Base-by-base conservation (phyloP, 2,329 filamentous ascomycete genomes). In the Helminthosporium solani region DNA sequence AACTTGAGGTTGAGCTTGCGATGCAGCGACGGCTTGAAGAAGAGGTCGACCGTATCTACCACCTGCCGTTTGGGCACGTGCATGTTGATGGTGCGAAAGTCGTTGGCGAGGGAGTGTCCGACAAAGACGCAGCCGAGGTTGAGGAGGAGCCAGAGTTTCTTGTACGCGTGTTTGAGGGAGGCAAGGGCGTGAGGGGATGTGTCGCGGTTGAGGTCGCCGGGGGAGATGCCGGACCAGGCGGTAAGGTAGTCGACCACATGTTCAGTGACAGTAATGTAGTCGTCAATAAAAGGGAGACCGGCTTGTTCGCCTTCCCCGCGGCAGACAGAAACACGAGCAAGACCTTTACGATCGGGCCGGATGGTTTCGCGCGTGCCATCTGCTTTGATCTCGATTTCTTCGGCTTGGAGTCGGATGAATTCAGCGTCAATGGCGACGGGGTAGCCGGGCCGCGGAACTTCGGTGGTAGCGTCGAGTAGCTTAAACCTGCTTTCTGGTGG, bases 1-100 rank as follows among this genome's bases (percentile, higher is more conserved):
- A 96, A 97, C 21, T 92, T 88, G 16, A 99, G 78, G 7, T 87
- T 94, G 2, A 99, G 81, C 64, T 91, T 94, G n/a, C 95, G 84
- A 42, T 89, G 81, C 25, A 90, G 86, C 14, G 82, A 79, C 45
- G 86, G 84, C 47, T 95, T 84, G 71, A 88, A 95, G 75, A 95
- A 97, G 1, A 96, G 78, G 53, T 95, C 87, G 56, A 91, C 90
- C 0, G 95, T 99, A 71, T 99, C 94, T 44, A 99, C 90, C 28
- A 96, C 87, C 68, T 99, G 94, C 3, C 82, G 72, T 65, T 86
- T 88, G 1, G 95, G 94, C 0, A 99, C 87, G 67, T 96, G 89
- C 45, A 99, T 96, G 70, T 99, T 99, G 72, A 96, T 95, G 45
- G 95, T 95, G 42, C 94, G 89, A 73, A 99, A 97, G 71, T 99